These are phyloP conservation scores for Lactuca saligna DNA, from an alignment of 129 eudicot genomes.

Conservation along the genomic window DNA sequence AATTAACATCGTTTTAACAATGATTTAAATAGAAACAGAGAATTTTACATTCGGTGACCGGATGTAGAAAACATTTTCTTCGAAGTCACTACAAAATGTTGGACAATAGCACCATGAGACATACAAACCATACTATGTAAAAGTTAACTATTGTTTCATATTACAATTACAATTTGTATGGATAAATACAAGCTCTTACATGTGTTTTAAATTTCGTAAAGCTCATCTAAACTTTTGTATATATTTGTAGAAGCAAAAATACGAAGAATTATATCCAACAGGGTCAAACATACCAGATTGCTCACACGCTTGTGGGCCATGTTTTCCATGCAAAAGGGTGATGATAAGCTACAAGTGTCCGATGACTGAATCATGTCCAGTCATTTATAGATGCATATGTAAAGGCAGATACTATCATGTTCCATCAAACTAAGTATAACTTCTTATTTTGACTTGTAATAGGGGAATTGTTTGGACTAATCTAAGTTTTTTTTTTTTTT, in stretches of 20 bases:
- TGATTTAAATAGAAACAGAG: slow-evolving; percentile 4
- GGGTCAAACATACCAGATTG: slow-evolving; percentile 92
- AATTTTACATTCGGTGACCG: background rate
- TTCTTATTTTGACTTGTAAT: background rate
- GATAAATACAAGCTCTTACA: background rate
- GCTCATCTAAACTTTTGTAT: background rate
- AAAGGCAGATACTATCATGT: slow-evolving; percentile 81
- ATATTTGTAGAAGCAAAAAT: slow-evolving; percentile 32
- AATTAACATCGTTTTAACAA: background rate
- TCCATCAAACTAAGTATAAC: slow-evolving; percentile 52
- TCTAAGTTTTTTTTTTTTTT: background rate
- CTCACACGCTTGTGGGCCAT: slow-evolving; percentile 84
- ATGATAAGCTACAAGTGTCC: slow-evolving; percentile 67
- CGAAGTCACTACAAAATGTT: background rate
- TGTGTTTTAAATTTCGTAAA: background rate
- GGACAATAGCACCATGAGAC: background rate
- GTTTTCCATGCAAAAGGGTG: slow-evolving; percentile 86
- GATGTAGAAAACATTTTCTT: background rate
- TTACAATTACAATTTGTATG: background rate
- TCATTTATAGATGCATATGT: slow-evolving; percentile 76
- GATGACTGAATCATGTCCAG: slow-evolving; percentile 73
- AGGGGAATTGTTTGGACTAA: background rate
- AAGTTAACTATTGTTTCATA: background rate
- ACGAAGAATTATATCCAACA: slow-evolving; percentile 55
- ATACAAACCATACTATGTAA: background rate